Conservation (phyloP, 2,329 filamentous ascomycete species). For the Lasiodiplodia gonubiensis region DNA sequence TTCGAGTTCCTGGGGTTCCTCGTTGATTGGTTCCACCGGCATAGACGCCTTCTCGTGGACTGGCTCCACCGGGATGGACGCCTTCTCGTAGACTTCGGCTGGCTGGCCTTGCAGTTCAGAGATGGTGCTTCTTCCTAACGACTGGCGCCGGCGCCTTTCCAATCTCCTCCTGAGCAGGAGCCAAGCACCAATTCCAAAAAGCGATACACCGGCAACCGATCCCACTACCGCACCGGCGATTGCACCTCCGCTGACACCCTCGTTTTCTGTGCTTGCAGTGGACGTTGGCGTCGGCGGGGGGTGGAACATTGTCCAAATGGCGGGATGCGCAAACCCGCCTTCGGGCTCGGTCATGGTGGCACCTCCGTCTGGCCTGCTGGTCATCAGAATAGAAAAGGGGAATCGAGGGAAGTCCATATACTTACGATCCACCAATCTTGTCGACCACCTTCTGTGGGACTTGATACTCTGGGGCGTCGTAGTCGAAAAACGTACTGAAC, state of each 20-base stretch:
- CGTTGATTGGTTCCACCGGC: background rate
- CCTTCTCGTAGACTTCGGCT: background rate
- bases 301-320: conserved; percentile 24
- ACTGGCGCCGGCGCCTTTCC: background rate
- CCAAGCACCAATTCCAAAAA: background rate
- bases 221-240: conserved; percentile 28
- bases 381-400: background rate
- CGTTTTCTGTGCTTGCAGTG: no score
- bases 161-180: background rate
- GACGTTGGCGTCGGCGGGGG: background rate
- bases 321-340: conserved; percentile 23
- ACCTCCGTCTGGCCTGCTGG: background rate
- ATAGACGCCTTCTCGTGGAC: background rate
- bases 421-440: conserved; percentile 25
- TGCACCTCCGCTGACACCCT: background rate
- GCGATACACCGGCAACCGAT: background rate
- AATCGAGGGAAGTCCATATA: background rate
- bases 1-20: background rate
- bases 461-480: background rate
- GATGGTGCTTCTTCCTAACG: background rate
- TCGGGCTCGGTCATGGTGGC: conserved; percentile 26
- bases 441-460: conserved; percentile 17
- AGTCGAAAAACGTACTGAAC: conserved; percentile 30
- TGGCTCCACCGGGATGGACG: background rate
- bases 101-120: background rate